Percentiles rank a stretch among this genome's conserved stretches.
Conservation (phyloP, 2,329 filamentous ascomycete species). For the Paracorniculantispora psalliotae region DNA sequence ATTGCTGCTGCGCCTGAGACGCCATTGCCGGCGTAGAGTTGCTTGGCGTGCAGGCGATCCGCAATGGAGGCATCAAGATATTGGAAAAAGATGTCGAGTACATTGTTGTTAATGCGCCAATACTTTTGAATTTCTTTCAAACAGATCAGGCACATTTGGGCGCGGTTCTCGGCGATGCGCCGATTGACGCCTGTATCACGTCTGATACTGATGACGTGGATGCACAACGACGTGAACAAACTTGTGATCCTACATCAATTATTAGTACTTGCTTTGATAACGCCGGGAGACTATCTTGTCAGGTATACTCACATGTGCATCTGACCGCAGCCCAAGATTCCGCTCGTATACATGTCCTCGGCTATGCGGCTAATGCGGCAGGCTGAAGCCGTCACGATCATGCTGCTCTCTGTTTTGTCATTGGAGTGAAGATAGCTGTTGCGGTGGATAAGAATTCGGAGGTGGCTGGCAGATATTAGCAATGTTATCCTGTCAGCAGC, state of each 20-base stretch:
- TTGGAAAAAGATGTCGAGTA: slow-evolving; percentile 33
- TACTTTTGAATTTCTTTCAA: slow-evolving; percentile 36
- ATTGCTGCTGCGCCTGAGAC: slow-evolving; percentile 8
- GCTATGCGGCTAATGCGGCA: slow-evolving; percentile 33
- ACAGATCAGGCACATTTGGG: slow-evolving; percentile 33
- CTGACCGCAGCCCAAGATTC: slow-evolving; percentile 31
- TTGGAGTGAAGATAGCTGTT: slow-evolving; percentile 28
- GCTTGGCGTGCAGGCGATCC: slow-evolving; percentile 26
- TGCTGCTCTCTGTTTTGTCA: slow-evolving; percentile 24
- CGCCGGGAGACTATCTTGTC: too few relatives aligned
- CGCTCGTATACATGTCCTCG: slow-evolving; percentile 33
- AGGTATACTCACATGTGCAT: slow-evolving; percentile 35
- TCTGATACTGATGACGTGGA: slow-evolving; percentile 32
- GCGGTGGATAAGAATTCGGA: slow-evolving; percentile 32
- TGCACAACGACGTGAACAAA: slow-evolving; percentile 34
- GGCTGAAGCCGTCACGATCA: slow-evolving; percentile 28
- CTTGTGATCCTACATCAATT: slow-evolving; percentile 26
- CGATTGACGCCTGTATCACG: slow-evolving; percentile 28
- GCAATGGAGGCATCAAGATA: slow-evolving; percentile 35
- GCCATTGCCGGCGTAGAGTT: neutral
- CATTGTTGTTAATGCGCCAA: slow-evolving; percentile 36
- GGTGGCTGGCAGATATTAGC: slow-evolving; percentile 21
- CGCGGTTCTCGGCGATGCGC: slow-evolving; percentile 32
- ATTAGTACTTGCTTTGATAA: too few relatives aligned
- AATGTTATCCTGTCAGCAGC: too few relatives aligned